phyloP scores from a whole-genome alignment of 768 basidiomycete species.

The Trichaptum fuscoviolaceum region DNA sequence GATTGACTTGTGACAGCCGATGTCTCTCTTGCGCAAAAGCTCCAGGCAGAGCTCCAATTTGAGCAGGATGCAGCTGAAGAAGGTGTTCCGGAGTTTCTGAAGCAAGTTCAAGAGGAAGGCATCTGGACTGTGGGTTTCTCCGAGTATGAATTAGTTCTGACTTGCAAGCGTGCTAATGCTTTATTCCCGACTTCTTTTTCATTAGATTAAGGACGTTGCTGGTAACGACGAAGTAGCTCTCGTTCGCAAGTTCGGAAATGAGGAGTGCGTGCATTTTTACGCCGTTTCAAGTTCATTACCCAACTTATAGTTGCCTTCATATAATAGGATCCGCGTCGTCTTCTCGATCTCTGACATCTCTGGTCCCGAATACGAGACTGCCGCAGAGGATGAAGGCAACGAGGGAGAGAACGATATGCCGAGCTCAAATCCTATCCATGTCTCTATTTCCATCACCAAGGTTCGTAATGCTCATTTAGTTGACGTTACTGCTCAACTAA shows the following conservation, averaged over 20 bases:
- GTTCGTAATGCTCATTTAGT: slow-evolving; percentile 27
- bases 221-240: slow-evolving; percentile 82
- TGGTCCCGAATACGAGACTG: slow-evolving; percentile 31
- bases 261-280: slow-evolving; percentile 52
- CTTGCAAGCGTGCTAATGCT: neutral
- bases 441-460: slow-evolving; percentile 83
- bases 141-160: neutral
- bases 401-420: slow-evolving; percentile 35
- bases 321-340: slow-evolving; percentile 71
- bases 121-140: slow-evolving; percentile 65
- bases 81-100: slow-evolving; percentile 68
- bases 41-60: slow-evolving; percentile 79
- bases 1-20: slow-evolving; percentile 45
- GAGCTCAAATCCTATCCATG: slow-evolving; percentile 65
- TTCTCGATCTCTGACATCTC: slow-evolving; percentile 92
- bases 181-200: neutral
- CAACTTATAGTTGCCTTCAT: neutral
- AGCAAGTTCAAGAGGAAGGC: slow-evolving; percentile 63
- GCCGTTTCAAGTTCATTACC: neutral
- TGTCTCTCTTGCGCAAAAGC: slow-evolving; percentile 64
- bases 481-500: neutral
- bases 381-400: slow-evolving; percentile 27
- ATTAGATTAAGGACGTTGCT: slow-evolving; percentile 60
- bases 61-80: slow-evolving; percentile 58
- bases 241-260: slow-evolving; percentile 83